Evolutionary conservation across 495 filamentous ascomycete species (phyloP).

Genomic region (Aspergillus nanangensis): DNA sequence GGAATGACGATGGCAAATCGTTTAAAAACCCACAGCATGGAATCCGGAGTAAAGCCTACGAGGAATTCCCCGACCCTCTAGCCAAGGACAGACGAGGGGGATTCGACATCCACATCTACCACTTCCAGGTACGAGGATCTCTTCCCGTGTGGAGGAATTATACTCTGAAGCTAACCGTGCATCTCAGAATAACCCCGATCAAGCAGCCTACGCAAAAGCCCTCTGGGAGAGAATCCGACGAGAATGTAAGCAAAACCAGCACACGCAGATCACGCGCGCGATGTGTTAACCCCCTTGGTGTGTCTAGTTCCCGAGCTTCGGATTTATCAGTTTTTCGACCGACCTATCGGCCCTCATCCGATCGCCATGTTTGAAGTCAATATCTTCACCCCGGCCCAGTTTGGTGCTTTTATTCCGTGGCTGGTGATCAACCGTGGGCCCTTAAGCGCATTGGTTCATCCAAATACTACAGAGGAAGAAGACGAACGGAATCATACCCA

Average conservation of each 20-base stretch:
- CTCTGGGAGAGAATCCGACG: slow-evolving; percentile 74
- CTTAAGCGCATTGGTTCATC: slow-evolving; percentile 74
- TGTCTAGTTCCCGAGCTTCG: slow-evolving; percentile 73
- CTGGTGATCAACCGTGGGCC: slow-evolving; percentile 79
- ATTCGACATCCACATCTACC: slow-evolving; percentile 81
- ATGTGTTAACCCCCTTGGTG: background rate
- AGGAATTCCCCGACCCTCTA: slow-evolving; percentile 59
- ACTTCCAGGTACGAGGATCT: slow-evolving; percentile 43
- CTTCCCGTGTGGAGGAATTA: background rate
- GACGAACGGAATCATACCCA: slow-evolving; percentile 69
- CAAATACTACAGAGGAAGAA: slow-evolving; percentile 60
- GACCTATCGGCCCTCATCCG: slow-evolving; percentile 76
- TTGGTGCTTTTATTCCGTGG: slow-evolving; percentile 85
- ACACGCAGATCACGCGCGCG: background rate
- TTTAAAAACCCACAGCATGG: slow-evolving; percentile 55
- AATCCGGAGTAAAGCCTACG: slow-evolving; percentile 58
- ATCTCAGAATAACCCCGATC: slow-evolving; percentile 56
- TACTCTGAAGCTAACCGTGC: too few species aligned
- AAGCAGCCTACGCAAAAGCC: slow-evolving; percentile 61
- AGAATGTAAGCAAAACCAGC: slow-evolving; percentile 55
- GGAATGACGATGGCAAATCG: slow-evolving; percentile 62
- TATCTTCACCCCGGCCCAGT: slow-evolving; percentile 77
- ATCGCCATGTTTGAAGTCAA: slow-evolving; percentile 91
- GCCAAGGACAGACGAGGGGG: slow-evolving; percentile 55
- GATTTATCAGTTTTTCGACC: slow-evolving; percentile 73